phyloP scores from a whole-genome alignment of 1,139 yeast species.

The Taphrina sp. region DNA sequence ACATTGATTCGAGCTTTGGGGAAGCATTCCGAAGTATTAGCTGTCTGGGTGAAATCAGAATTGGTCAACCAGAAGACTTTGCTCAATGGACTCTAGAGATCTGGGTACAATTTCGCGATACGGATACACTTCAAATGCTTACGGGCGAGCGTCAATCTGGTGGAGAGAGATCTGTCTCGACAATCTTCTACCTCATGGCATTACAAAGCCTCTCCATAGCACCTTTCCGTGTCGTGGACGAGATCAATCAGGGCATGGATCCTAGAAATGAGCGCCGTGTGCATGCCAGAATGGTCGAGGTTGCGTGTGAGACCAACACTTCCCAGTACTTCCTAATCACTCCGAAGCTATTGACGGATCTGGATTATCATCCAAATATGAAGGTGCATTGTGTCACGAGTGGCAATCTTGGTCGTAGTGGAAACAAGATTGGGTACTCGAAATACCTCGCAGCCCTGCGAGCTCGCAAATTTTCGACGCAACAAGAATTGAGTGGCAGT shows the following conservation, averaged over 20 bases:
- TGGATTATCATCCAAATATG: slow-evolving; percentile 79
- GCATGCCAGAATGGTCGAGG: slow-evolving; percentile 79
- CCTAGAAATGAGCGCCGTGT: slow-evolving; percentile 85
- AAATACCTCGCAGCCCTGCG: slow-evolving; percentile 23
- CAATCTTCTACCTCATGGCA: slow-evolving; percentile 85
- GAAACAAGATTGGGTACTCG: slow-evolving; percentile 21
- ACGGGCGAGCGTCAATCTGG: slow-evolving; percentile 93
- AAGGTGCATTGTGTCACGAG: slow-evolving; percentile 82
- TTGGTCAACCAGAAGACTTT: slow-evolving; percentile 56
- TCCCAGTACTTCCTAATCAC: slow-evolving; percentile 79
- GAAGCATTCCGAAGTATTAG: slow-evolving; percentile 70
- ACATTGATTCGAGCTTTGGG: slow-evolving; percentile 63
- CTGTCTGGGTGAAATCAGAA: slow-evolving; percentile 74
- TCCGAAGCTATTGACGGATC: slow-evolving; percentile 79
- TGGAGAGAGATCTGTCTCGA: slow-evolving; percentile 95
- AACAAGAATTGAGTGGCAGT: too few species aligned
- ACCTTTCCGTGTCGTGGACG: slow-evolving; percentile 95
- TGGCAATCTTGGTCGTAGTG: slow-evolving; percentile 44
- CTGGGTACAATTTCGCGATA: slow-evolving; percentile 78
- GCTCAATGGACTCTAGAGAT: slow-evolving; percentile 83
- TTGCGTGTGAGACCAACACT: slow-evolving; percentile 64
- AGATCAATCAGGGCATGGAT: slow-evolving; percentile 99
- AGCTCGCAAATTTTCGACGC: slow-evolving; percentile 11
- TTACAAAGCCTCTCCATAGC: slow-evolving; percentile 86
- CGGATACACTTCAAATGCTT: slow-evolving; percentile 63